Base-by-base conservation (phyloP, 495 filamentous ascomycete genomes). In the Hyphodiscus hymeniophilus region DNA sequence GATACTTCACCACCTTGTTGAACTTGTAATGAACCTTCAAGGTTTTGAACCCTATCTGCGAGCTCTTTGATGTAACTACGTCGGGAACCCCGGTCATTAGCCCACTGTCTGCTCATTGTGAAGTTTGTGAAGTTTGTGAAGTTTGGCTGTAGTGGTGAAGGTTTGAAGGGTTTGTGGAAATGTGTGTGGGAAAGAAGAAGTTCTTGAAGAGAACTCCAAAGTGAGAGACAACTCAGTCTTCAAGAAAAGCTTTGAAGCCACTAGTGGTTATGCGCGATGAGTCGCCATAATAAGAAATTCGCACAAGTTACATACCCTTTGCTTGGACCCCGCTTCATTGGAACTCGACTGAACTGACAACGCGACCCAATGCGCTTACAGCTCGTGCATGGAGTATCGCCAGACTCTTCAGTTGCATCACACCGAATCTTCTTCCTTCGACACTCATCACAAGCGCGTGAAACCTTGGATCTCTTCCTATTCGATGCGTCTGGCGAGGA, bases 1-100 rank as follows among this genome's bases (percentile, higher is more conserved):
- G 42, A 48, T 13, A 46, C 56, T 49, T 54, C 51, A 30, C 55
- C 54, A 30, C 42, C 60, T 7, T 66, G 34, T 10, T 28, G 26
- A n/a, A n/a, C n/a, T 38, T 38, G 60, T 28, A 67, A 55, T 52
- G 80, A 76, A 35, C 75, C 83, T 54, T 97, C 91, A 18, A 97
- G 81, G 1, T 76, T 81, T 51, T 91, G 80, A 41, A 97, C 75
- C 23, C 91, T 75, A 54, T 95, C 90, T 26, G 90, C 89, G 2
- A 97, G 75, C 60, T 97, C 91, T 61, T 96, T 96, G 61, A 97
- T 97, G 58, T 97, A 97, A 0, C 86, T 91, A 58, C n/a, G n/a
- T n/a, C n/a, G n/a, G n/a, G n/a, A n/a, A n/a, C n/a, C n/a, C n/a
- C n/a, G n/a, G n/a, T n/a, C n/a, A n/a, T n/a, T n/a, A n/a, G n/a